Percentiles rank a stretch among this genome's conserved stretches.
phyloP scores from a whole-genome alignment of 1,284 basidiomycete genomes.

The Rhizoctonia solani region DNA sequence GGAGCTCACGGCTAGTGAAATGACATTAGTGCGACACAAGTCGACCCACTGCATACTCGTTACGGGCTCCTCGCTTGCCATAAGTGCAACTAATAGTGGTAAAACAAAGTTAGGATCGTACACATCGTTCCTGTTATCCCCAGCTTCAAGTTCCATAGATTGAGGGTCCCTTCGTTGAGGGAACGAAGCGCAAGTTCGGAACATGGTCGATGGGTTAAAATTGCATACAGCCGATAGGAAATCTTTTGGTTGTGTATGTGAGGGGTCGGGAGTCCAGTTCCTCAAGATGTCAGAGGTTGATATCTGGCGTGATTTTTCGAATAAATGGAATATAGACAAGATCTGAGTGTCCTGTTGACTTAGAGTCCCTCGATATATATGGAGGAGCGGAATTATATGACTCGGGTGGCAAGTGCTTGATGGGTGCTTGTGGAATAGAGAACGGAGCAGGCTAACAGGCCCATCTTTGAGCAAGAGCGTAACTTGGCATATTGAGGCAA shows the following conservation, averaged over 20 bases:
- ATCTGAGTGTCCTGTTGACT: constrained; percentile 66
- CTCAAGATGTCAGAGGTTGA: constrained; percentile 64
- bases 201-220: constrained; percentile 69
- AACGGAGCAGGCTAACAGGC: constrained; percentile 60
- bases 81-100: constrained; percentile 65
- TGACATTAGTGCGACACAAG: constrained; percentile 78
- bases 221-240: constrained; percentile 68
- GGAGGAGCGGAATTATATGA: constrained; percentile 75
- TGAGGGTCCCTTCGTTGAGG: constrained; percentile 58
- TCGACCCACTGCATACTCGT: constrained; percentile 81
- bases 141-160: constrained; percentile 45
- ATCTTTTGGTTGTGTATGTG: constrained; percentile 51
- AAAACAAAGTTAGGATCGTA: constrained; percentile 87
- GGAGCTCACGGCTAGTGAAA: constrained; percentile 73
- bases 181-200: constrained; percentile 75
- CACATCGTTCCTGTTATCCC: constrained; percentile 48
- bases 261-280: constrained; percentile 60
- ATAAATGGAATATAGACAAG: constrained; percentile 74
- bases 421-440: constrained; percentile 74
- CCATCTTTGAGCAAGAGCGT: constrained; percentile 48
- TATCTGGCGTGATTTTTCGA: constrained; percentile 71
- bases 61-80: constrained; percentile 60
- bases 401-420: constrained; percentile 80
- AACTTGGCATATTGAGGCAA: constrained; percentile 50
- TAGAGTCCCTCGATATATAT: constrained; percentile 74